Evolutionary conservation across 306 rosid genomes (phyloP), one percentile per base, ranked within the genome.

Genomic region (Quercus cerris): DNA sequence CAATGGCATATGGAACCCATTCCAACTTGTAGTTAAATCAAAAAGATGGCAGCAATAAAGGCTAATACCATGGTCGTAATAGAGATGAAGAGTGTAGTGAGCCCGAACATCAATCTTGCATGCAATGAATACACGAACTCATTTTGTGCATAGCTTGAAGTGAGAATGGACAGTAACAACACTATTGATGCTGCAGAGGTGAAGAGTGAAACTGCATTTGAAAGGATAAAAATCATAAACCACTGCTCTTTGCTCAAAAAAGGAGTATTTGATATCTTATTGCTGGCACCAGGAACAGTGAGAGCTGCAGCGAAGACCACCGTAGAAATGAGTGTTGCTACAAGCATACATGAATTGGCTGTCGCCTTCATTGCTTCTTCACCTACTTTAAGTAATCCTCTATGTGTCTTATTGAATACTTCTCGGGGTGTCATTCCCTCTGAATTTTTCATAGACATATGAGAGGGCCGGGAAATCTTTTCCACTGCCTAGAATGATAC

Each of bases 271-370:
- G 17, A 10, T 62, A 18, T 19, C 0, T 1, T 19, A 76, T 18
- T 56, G 15, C 49, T 27, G 1, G 46, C 30, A 35, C 54, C 74
- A 0, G 69, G 70, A 31, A 54, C 64, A 5, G 75, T 56, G 3
- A 79, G 44, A 8, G 83, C 67, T 4, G 77, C 56, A 4, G 67
- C 58, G n/a, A 74, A 64, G 14, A 70, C 74, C 2, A 81, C 20
- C 0, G 76, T 20, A 44, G 80, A 51, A 67, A 75, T 28, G 13
- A 81, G 71, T 5, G 80, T 49, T 14, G 76, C 76, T 33, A 81
- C 72, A 28, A 81, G n/a, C 84, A 81, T 81, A 68, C 72, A 28
- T 56, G 27, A 78, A 75, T 75, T 57, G 3, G 72, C 64, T 28
- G 35, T 69, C 23, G 0, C 76, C 56, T 67, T 75, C 2, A 22